These are phyloP conservation scores for Trichosporon ovoides DNA, from an alignment of 1,284 basidiomycete genomes.

Conservation along the genomic window DNA sequence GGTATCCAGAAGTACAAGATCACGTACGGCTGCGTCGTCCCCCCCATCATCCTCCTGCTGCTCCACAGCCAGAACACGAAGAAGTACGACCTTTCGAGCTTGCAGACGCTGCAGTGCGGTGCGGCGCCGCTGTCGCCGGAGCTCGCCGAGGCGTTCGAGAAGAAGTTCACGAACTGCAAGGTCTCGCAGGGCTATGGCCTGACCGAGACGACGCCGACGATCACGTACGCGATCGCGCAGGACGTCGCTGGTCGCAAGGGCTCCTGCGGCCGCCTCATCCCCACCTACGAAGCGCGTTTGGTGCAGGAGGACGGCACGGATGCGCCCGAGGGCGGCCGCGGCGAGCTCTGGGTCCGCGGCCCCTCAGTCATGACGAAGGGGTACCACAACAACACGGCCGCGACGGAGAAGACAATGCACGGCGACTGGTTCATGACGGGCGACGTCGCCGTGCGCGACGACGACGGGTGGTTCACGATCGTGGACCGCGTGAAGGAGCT, in stretches of 20 bases:
- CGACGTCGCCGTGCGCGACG: slow-evolving; percentile 62
- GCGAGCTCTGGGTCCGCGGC: slow-evolving; percentile 76
- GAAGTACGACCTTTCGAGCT: slow-evolving; percentile 62
- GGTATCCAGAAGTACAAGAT: slow-evolving; percentile 65
- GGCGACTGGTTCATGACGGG: slow-evolving; percentile 76
- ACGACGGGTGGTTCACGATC: slow-evolving; percentile 54
- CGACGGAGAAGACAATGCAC: slow-evolving; percentile 56
- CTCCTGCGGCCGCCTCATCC: slow-evolving; percentile 65
- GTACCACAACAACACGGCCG: slow-evolving; percentile 59
- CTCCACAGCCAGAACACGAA: slow-evolving; percentile 56
- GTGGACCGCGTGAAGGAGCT: slow-evolving; percentile 63
- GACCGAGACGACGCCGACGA: slow-evolving; percentile 51
- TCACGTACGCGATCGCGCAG: slow-evolving; percentile 38
- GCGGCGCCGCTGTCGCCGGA: slow-evolving; percentile 69
- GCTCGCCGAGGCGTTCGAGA: slow-evolving; percentile 31
- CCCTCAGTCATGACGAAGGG: slow-evolving; percentile 69
- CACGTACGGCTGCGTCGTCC: slow-evolving; percentile 65
- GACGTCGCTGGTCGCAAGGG: slow-evolving; percentile 52
- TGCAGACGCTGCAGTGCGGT: slow-evolving; percentile 64
- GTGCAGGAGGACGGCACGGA: slow-evolving; percentile 51
- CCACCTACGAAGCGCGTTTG: slow-evolving; percentile 71
- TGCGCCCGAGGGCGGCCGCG: slow-evolving; percentile 56
- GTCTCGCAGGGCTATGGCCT: slow-evolving; percentile 49
- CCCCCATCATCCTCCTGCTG: slow-evolving; percentile 66
- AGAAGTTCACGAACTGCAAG: slow-evolving; percentile 21